Base-by-base conservation (phyloP, 768 basidiomycete genomes). In the Lentinula boryana region DNA sequence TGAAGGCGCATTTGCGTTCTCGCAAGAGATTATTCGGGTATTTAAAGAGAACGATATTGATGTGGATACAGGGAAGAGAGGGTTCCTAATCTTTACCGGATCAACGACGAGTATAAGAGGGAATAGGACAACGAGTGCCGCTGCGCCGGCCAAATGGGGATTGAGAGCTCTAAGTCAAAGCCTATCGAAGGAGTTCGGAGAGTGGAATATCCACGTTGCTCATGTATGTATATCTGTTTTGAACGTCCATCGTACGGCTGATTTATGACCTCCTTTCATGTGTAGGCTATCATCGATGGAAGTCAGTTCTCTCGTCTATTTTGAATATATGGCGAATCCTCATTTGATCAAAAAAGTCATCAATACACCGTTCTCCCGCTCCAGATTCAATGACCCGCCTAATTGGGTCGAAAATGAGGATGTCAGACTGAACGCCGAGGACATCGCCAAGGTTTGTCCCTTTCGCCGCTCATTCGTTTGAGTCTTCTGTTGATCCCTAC, bases 141-240 rank as follows among this genome's bases (percentile, higher is more conserved):
- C 89, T 65, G 76, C 88, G 4, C 82, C 86, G 2, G 82, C 81
- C 0, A 90, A 89, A 68, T 82, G 80, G 56, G 88, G 81, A 3
- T 36, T 83, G 38, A 75, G 89, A 46, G 85, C 84, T 0, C 73
- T 91, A 50, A 81, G 83, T 0, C 89, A 91, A 72, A 88, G 87
- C 64, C 70, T 90, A 66, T 82, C 84, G 7, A 89, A 89, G 70
- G 88, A 91, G 67, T 90, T 89, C 67, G 83, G 84, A 18, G 84
- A 84, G 69, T 74, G 88, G 40, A 84, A 88, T 65, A 89, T 90
- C 18, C 60, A 85, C 83, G 81, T 89, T 53, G 81, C 87, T 9
- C 88, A 90, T 72, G 87, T 86, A 64, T 69, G 86, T 79, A 44
- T 33, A 10, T 56, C 10, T 12, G 15, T 40, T 23, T 33, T 13